Conservation (phyloP, 306 rosid genomes). For the Sicyos baderoa region DNA sequence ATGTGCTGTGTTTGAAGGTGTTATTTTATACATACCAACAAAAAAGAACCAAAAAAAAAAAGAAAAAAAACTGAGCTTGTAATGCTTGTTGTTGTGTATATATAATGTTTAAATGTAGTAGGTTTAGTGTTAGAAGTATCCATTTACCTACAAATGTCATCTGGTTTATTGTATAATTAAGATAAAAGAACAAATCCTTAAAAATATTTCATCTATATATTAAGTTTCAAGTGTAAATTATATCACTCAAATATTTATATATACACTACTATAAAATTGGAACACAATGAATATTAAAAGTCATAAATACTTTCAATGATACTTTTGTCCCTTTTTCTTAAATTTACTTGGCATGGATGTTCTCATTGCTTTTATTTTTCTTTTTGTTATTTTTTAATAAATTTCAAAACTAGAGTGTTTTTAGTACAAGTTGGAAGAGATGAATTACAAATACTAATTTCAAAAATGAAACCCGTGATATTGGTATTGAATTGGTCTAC, state of each 20-base stretch:
- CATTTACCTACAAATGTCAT: background rate
- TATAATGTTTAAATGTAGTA: background rate
- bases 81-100: background rate
- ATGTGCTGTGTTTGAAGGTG: conserved; percentile 13
- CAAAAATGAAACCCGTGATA: too few species aligned
- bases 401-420: too few species aligned
- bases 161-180: background rate
- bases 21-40: conserved; percentile 6
- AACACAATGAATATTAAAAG: too few species aligned
- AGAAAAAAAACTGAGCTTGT: background rate
- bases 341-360: too few species aligned
- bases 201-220: background rate
- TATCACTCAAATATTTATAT: background rate
- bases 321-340: too few species aligned
- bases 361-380: too few species aligned
- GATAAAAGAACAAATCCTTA: background rate
- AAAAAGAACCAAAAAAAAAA: background rate
- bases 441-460: too few species aligned
- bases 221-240: background rate
- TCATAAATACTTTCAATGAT: too few species aligned
- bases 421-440: too few species aligned
- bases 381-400: too few species aligned
- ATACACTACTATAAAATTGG: too few species aligned
- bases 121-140: conserved; percentile 11
- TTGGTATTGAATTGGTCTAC: too few species aligned